phyloP scores from a whole-genome alignment of 495 filamentous ascomycete genomes.

The Astrothelium subdiscretum region DNA sequence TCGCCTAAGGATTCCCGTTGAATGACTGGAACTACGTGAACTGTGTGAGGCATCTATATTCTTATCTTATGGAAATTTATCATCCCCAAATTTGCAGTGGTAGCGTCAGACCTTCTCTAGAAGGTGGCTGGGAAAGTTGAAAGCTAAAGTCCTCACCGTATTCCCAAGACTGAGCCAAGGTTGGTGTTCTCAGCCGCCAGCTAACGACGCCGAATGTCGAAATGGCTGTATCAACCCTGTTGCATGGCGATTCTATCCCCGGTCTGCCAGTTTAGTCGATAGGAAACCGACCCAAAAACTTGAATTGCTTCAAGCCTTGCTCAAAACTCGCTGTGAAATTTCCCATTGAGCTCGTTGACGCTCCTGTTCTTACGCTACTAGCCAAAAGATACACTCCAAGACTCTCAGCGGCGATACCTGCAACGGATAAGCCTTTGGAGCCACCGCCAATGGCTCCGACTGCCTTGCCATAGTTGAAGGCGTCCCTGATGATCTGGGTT shows the following conservation, averaged over 20 bases:
- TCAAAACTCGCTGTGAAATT: conserved; percentile 34
- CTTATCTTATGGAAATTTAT: no score
- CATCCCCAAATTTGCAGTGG: no score
- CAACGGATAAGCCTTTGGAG: conserved; percentile 31
- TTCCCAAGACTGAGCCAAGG: no score
- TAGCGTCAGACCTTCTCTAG: no score
- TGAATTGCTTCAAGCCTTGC: conserved; percentile 53
- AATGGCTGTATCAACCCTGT: no score
- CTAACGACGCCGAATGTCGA: no score
- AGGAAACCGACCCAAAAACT: conserved; percentile 49
- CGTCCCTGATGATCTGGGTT: conserved; percentile 52
- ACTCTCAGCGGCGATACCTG: conserved; percentile 27
- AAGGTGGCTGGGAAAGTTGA: no score
- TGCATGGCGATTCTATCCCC: not conserved
- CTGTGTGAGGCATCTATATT: no score
- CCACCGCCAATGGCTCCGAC: conserved; percentile 49
- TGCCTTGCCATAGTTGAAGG: conserved; percentile 62
- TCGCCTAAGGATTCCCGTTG: no score
- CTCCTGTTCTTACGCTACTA: not conserved
- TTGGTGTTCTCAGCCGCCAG: no score
- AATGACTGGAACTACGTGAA: no score
- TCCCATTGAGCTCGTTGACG: conserved; percentile 1
- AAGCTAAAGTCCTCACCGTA: no score
- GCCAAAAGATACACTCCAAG: not conserved
- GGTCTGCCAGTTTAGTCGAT: conserved; percentile 26